These are phyloP conservation scores for Trametes cinnabarina DNA, from an alignment of 768 basidiomycete genomes.

Conservation along the genomic window DNA sequence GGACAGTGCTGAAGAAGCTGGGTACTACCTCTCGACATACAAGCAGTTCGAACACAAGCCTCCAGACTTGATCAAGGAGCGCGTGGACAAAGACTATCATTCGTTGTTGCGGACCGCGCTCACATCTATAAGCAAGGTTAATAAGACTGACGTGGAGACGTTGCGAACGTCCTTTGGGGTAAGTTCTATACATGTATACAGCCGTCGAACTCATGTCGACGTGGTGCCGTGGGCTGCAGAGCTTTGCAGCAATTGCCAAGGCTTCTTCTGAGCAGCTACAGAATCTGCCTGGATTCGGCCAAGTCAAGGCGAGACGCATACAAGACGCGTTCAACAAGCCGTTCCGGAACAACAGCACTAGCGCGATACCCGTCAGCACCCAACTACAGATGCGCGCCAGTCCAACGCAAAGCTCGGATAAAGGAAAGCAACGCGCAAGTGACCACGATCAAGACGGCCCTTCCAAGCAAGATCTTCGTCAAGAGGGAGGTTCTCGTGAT, in stretches of 20 bases:
- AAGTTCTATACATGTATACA: slow-evolving; percentile 39
- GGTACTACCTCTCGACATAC: slow-evolving; percentile 84
- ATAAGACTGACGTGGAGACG: slow-evolving; percentile 96
- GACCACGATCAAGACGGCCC: not conserved
- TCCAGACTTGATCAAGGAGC: slow-evolving; percentile 92
- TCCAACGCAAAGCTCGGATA: slow-evolving; percentile 1
- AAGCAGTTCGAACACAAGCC: slow-evolving; percentile 94
- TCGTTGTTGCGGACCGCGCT: slow-evolving; percentile 78
- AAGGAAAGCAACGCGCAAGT: slow-evolving; percentile 8
- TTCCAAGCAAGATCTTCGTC: not conserved
- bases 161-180: slow-evolving; percentile 90
- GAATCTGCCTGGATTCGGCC: slow-evolving; percentile 88
- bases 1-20: slow-evolving; percentile 83
- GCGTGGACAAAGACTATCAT: slow-evolving; percentile 84
- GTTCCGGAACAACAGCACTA: slow-evolving; percentile 68
- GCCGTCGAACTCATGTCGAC: slow-evolving; percentile 2
- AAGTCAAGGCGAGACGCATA: slow-evolving; percentile 88
- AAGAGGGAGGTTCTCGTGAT: not conserved
- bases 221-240: slow-evolving; percentile 44
- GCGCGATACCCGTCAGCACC: slow-evolving; percentile 33
- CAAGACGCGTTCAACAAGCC: slow-evolving; percentile 90
- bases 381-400: slow-evolving; percentile 11
- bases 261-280: slow-evolving; percentile 73
- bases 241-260: slow-evolving; percentile 77
- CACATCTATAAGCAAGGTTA: slow-evolving; percentile 89